Evolutionary conservation across 805 yeast species (phyloP).

Genomic region (Wickerhamiella siamensis): DNA sequence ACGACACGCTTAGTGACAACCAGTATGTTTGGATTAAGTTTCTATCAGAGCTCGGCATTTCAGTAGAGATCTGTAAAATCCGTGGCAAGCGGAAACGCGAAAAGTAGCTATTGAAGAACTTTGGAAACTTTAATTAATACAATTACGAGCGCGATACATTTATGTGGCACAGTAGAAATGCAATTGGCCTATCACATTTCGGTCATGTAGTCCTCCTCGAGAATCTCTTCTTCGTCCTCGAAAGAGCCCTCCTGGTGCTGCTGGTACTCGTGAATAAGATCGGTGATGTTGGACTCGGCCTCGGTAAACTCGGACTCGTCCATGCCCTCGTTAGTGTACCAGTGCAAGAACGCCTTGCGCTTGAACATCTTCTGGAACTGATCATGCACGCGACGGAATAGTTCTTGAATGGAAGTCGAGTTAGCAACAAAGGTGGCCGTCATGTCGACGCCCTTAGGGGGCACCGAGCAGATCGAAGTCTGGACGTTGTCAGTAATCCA

Average conservation of each 20-base stretch:
- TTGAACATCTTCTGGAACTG: constrained; percentile 88
- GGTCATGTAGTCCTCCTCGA: constrained; percentile 7
- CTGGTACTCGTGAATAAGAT: constrained; percentile 77
- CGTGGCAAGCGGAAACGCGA: neutral
- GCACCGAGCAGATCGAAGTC: constrained; percentile 82
- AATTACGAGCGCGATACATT: neutral
- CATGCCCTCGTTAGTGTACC: constrained; percentile 96
- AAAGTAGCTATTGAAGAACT: neutral
- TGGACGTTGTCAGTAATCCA: constrained; percentile 96
- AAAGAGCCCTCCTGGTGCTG: constrained; percentile 77
- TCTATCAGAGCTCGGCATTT: constrained; percentile 17
- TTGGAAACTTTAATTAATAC: neutral
- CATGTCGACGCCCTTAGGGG: constrained; percentile 76
- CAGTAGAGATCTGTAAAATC: constrained; percentile 23
- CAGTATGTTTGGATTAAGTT: constrained; percentile 27
- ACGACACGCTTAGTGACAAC: constrained; percentile 26
- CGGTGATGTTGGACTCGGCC: constrained; percentile 85
- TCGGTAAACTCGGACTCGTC: constrained; percentile 88
- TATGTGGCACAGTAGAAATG: too few relatives aligned
- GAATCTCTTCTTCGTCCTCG: constrained; percentile 28
- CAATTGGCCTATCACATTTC: neutral
- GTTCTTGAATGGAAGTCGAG: constrained; percentile 83
- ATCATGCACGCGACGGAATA: constrained; percentile 76
- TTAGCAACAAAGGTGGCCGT: constrained; percentile 88
- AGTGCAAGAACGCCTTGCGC: constrained; percentile 89